Evolutionary conservation across 2,329 filamentous ascomycete species (phyloP).

Genomic region (Sclerotinia trifoliorum): DNA sequence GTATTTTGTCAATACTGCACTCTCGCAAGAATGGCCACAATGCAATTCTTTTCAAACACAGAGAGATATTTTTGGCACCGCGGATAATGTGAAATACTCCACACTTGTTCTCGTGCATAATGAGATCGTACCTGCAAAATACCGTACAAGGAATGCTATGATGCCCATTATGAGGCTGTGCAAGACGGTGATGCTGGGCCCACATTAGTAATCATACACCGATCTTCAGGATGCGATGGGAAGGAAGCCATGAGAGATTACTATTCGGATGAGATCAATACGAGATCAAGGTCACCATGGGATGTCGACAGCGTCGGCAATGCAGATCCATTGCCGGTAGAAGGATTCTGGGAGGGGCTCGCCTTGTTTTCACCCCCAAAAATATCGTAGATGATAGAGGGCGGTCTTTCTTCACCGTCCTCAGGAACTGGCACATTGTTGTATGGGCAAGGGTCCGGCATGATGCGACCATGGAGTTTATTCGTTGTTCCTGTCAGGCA

Average conservation of each 20-base stretch:
- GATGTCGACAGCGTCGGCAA: conserved; percentile 8
- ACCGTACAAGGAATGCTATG: neutral
- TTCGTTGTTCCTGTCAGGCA: neutral
- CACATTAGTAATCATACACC: conserved; percentile 1
- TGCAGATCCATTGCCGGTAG: neutral
- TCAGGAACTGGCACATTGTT: neutral
- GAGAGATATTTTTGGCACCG: neutral
- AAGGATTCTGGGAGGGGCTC: neutral
- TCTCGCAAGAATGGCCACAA: neutral
- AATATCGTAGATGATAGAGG: conserved; percentile 6
- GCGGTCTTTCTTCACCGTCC: neutral
- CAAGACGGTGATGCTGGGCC: neutral
- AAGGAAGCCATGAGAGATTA: neutral
- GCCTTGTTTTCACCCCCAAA: neutral
- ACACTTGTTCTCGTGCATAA: conserved; percentile 3
- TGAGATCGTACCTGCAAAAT: neutral
- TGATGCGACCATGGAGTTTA: neutral
- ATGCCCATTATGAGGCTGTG: conserved; percentile 3
- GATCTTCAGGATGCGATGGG: neutral
- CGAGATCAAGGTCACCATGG: conserved; percentile 14
- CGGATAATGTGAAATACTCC: neutral
- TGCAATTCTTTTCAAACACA: conserved; percentile 1
- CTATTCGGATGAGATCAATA: neutral
- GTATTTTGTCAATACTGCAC: neutral
- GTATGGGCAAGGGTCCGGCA: neutral